Evolutionary conservation across 305 asterid genomes (phyloP).

Genomic region (Petunia hybrid): DNA sequence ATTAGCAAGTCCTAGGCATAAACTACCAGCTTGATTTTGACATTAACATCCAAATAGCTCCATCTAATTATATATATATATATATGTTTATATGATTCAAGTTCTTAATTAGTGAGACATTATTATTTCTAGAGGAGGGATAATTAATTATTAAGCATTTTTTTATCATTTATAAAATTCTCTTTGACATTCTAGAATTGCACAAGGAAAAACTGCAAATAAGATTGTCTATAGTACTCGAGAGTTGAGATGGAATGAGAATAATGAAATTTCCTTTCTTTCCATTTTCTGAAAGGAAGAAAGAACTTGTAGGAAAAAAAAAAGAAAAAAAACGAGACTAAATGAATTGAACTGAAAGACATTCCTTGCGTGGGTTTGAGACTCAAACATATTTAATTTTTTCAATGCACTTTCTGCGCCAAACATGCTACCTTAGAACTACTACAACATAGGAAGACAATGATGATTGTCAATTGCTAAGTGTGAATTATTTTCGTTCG

Average conservation of each 20-base stretch:
- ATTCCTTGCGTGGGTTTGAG: slow-evolving; percentile 7
- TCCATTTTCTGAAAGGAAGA: neutral
- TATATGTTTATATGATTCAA: too few species aligned
- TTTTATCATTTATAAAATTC: too few species aligned
- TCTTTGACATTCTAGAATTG: neutral
- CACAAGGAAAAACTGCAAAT: neutral
- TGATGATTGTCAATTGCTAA: neutral
- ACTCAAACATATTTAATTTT: neutral
- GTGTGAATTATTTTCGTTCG: neutral
- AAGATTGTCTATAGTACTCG: neutral
- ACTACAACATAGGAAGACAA: neutral
- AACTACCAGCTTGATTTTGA: neutral
- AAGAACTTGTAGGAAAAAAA: neutral
- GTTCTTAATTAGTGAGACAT: too few species aligned
- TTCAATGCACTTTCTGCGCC: slow-evolving; percentile 12
- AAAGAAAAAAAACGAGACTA: too few species aligned
- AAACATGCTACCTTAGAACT: neutral
- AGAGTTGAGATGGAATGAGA: neutral
- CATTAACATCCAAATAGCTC: neutral
- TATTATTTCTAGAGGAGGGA: too few species aligned
- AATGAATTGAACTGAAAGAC: neutral
- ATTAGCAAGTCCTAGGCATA: neutral
- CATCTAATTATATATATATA: neutral
- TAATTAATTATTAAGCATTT: too few species aligned
- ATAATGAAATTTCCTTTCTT: neutral